These are phyloP conservation scores for Myochromella boudieri DNA, from an alignment of 768 basidiomycete genomes.

Conservation along the genomic window DNA sequence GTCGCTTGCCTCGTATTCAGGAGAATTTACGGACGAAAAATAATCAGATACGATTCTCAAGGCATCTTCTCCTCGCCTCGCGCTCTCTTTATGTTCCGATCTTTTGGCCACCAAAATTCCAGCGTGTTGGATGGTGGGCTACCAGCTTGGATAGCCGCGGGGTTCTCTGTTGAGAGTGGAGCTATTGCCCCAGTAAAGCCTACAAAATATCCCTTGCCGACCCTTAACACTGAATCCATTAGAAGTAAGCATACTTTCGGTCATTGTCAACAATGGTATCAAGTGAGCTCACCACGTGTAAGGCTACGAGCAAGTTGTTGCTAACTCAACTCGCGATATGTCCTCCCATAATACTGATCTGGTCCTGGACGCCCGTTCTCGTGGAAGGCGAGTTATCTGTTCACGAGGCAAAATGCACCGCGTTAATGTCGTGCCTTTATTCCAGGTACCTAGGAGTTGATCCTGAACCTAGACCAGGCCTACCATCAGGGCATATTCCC, in stretches of 20 bases:
- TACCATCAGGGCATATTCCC: conserved; percentile 93
- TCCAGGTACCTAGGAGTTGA: conserved; percentile 75
- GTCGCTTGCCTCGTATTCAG: conserved; percentile 18
- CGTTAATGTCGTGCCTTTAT: neutral
- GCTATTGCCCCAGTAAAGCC: conserved; percentile 24
- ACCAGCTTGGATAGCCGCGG: conserved; percentile 75
- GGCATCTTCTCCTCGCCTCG: conserved; percentile 93
- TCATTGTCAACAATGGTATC: neutral
- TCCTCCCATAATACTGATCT: conserved; percentile 52
- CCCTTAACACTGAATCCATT: conserved; percentile 48
- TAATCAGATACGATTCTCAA: conserved; percentile 77
- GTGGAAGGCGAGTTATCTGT: conserved; percentile 59
- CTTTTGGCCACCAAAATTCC: conserved; percentile 85
- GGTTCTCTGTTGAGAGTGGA: conserved; percentile 49
- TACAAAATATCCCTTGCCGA: conserved; percentile 51
- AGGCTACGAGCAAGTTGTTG: conserved; percentile 83
- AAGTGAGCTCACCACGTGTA: conserved; percentile 13
- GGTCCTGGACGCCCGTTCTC: conserved; percentile 85
- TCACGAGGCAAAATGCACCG: neutral
- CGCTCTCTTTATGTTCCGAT: conserved; percentile 91
- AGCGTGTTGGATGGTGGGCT: conserved; percentile 94
- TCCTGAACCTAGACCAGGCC: conserved; percentile 85
- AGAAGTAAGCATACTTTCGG: conserved; percentile 42
- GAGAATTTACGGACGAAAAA: conserved; percentile 4
- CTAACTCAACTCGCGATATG: conserved; percentile 58